A percentile compares a stretch with the other conserved stretches of the same genome.
phyloP scores from a whole-genome alignment of 2,329 filamentous ascomycete genomes.

The Ophiostoma perfectum region DNA sequence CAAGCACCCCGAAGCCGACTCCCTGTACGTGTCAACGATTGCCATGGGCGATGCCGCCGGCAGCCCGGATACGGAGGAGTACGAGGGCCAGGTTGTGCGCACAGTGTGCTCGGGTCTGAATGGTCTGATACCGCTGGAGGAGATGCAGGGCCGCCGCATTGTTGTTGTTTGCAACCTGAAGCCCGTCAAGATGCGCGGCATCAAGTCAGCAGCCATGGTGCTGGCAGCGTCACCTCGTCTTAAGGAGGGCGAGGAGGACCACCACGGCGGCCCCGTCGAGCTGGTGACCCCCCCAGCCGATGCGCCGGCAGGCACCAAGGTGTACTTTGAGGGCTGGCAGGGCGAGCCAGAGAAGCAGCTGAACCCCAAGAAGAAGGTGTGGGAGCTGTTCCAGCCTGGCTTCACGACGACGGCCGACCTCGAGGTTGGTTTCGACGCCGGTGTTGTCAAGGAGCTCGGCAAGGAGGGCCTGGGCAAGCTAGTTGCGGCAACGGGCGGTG shows the following conservation, averaged over 20 bases:
- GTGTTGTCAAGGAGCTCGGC: constrained; percentile 67
- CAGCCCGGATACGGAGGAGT: constrained; percentile 82
- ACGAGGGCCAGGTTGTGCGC: constrained; percentile 83
- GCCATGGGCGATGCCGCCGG: constrained; percentile 84
- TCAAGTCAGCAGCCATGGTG: constrained; percentile 78
- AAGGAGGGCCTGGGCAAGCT: constrained; percentile 64
- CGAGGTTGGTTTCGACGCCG: constrained; percentile 82
- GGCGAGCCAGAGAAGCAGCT: constrained; percentile 88
- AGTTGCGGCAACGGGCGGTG: constrained; percentile 68
- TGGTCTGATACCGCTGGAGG: constrained; percentile 82
- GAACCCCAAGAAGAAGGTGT: constrained; percentile 99
- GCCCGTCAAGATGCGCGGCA: constrained; percentile 96
- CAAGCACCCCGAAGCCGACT: constrained; percentile 95
- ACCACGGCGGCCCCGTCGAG: constrained; percentile 88
- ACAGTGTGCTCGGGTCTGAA: constrained; percentile 97
- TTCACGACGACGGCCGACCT: constrained; percentile 81
- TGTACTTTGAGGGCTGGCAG: constrained; percentile 91
- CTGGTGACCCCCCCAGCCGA: constrained; percentile 77
- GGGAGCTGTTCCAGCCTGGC: constrained; percentile 93
- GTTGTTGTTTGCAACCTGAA: constrained; percentile 97
- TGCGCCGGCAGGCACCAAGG: constrained; percentile 74
- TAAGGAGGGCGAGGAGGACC: constrained; percentile 70
- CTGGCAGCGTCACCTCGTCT: constrained; percentile 83
- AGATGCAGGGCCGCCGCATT: constrained; percentile 96
- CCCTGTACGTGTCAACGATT: constrained; percentile 90